These are phyloP conservation scores for Chaetoceros muelleri DNA, from an alignment of 108 stramenopile genomes.

Conservation along the genomic window DNA sequence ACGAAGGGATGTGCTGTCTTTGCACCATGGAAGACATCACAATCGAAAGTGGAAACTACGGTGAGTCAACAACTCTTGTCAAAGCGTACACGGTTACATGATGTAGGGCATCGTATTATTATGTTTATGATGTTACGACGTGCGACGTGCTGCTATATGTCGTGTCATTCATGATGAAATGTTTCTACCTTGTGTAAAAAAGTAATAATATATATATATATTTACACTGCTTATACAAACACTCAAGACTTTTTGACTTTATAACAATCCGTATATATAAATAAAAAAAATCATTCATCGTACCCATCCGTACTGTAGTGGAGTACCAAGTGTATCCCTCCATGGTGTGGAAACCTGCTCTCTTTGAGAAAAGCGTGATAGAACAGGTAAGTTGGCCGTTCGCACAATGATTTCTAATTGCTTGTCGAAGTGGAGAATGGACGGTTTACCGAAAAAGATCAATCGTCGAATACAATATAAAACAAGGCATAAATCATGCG, in stretches of 20 bases:
- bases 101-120: background rate
- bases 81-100: too few species aligned
- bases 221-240: too few species aligned
- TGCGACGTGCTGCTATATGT: background rate
- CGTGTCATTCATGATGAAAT: background rate
- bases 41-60: constrained; percentile 63
- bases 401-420: too few species aligned
- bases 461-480: too few species aligned
- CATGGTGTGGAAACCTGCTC: constrained; percentile 55
- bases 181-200: too few species aligned
- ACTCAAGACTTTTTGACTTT: too few species aligned
- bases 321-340: constrained; percentile 65
- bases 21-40: constrained; percentile 80
- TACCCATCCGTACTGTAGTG: constrained; percentile 20
- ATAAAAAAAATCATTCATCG: constrained; percentile 1
- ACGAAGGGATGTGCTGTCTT: constrained; percentile 52
- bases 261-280: too few species aligned
- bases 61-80: constrained; percentile 29
- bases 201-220: too few species aligned
- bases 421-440: too few species aligned
- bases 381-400: too few species aligned
- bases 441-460: too few species aligned
- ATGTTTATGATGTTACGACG: background rate
- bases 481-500: too few species aligned
- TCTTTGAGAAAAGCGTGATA: constrained; percentile 49